These are phyloP conservation scores for Psidium guajava DNA, from an alignment of 345 rosid species.

Conservation along the genomic window DNA sequence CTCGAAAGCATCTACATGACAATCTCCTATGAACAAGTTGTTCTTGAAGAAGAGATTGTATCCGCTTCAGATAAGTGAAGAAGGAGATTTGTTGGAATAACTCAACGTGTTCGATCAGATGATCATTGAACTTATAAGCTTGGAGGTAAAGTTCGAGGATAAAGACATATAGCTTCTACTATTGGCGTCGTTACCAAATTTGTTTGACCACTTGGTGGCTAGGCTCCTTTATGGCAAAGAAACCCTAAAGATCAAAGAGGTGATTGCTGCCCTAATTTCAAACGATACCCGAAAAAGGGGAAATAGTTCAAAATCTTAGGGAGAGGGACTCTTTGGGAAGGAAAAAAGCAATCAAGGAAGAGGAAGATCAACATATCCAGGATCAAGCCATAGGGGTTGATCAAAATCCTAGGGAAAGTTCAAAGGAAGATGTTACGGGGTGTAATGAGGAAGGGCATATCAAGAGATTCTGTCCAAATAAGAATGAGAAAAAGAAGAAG, in stretches of 20 bases:
- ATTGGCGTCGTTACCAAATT: fast-evolving
- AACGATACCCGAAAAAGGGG: not conserved
- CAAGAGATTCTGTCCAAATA: not conserved
- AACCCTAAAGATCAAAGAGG: not conserved
- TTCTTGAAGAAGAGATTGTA: not conserved
- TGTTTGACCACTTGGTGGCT: not conserved
- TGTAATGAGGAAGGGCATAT: not conserved
- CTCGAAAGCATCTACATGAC: not conserved
- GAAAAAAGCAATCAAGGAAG: not conserved
- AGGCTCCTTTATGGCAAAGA: not conserved
- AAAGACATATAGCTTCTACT: not conserved
- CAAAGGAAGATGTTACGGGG: not conserved
- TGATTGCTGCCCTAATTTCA: not conserved
- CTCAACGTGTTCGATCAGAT: not conserved
- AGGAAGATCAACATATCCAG: not conserved
- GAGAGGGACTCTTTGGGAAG: not conserved
- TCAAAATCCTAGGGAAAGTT: not conserved
- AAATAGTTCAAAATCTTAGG: not conserved
- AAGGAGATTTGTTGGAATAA: not conserved
- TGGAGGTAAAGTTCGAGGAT: not conserved
- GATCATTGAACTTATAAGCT: not conserved
- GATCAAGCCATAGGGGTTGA: not conserved
- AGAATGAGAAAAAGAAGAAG: not conserved
- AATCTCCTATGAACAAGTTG: not conserved
- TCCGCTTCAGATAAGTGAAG: not conserved